phyloP scores from a whole-genome alignment of 1,139 yeast genomes.

The Candida sanyaensis region DNA sequence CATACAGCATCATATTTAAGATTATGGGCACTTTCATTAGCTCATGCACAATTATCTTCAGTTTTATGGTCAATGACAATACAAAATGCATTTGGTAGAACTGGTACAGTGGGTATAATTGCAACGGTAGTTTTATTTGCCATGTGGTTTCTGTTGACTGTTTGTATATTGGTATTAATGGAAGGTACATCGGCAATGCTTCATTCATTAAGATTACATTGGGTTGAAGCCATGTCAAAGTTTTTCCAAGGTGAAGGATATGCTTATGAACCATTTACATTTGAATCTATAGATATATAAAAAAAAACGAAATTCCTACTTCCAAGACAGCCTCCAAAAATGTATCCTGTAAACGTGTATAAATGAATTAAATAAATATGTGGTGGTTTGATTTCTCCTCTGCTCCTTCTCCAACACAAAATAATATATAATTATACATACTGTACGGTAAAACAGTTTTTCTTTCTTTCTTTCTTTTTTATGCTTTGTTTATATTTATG shows the following conservation, averaged over 20 bases:
- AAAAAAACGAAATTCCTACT: no score
- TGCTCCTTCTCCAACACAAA: no score
- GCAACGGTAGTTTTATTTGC: slow-evolving; percentile 81
- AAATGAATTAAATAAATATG: no score
- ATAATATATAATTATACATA: no score
- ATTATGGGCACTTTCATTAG: slow-evolving; percentile 95
- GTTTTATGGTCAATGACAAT: slow-evolving; percentile 98
- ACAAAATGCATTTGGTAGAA: slow-evolving; percentile 67
- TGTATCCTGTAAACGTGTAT: no score
- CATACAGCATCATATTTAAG: slow-evolving; percentile 98
- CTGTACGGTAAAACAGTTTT: no score
- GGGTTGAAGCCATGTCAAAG: slow-evolving; percentile 99
- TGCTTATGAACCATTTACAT: slow-evolving; percentile 81
- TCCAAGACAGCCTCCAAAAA: no score
- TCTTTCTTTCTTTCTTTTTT: no score
- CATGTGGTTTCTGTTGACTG: slow-evolving; percentile 93
- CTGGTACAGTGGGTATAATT: slow-evolving; percentile 70
- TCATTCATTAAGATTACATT: slow-evolving; percentile 92
- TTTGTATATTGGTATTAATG: slow-evolving; percentile 90
- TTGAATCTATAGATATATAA: slow-evolving; percentile 27
- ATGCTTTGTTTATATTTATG: no score
- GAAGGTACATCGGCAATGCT: slow-evolving; percentile 99
- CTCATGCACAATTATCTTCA: slow-evolving; percentile 93
- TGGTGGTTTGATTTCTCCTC: no score
- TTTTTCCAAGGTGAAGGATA: slow-evolving; percentile 96